Percentiles rank a stretch among this genome's conserved stretches.
Evolutionary conservation across 371 early-diverging fungal genomes (phyloP).

Genomic region (Circinella minor): DNA sequence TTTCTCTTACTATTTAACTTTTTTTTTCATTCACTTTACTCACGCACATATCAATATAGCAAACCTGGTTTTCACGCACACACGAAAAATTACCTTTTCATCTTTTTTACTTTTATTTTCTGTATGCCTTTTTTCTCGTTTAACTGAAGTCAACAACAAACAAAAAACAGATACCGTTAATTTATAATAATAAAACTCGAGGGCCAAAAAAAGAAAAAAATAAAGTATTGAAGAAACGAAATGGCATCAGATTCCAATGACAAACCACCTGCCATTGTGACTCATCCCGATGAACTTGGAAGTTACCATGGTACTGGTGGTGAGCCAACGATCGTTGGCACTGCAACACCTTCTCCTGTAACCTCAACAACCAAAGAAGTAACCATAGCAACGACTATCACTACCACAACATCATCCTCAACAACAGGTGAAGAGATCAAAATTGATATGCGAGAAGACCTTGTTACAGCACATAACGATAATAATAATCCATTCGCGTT

Average conservation of each 20-base stretch:
- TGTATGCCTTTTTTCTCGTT: too few species aligned
- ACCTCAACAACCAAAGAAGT: background rate
- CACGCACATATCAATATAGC: background rate
- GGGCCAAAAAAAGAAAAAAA: background rate
- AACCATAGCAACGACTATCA: conserved; percentile 4
- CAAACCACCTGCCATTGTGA: conserved; percentile 17
- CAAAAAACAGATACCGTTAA: too few species aligned
- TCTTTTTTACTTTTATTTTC: too few species aligned
- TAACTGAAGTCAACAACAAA: too few species aligned
- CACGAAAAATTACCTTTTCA: too few species aligned
- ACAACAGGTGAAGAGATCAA: conserved; percentile 15
- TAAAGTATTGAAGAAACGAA: conserved; percentile 2
- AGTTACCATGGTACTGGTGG: background rate
- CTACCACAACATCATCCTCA: background rate
- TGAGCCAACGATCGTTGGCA: background rate
- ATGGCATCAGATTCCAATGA: conserved; percentile 12
- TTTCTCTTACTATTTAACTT: background rate
- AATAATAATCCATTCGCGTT: conserved; percentile 59
- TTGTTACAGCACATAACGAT: conserved; percentile 41
- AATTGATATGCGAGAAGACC: conserved; percentile 17
- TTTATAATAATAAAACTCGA: too few species aligned
- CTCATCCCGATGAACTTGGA: conserved; percentile 9
- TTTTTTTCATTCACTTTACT: conserved; percentile 1
- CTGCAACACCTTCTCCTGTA: conserved; percentile 3
- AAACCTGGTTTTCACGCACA: too few species aligned